Conservation (phyloP, 768 basidiomycete species). For the Coprinopsis cinerea region DNA sequence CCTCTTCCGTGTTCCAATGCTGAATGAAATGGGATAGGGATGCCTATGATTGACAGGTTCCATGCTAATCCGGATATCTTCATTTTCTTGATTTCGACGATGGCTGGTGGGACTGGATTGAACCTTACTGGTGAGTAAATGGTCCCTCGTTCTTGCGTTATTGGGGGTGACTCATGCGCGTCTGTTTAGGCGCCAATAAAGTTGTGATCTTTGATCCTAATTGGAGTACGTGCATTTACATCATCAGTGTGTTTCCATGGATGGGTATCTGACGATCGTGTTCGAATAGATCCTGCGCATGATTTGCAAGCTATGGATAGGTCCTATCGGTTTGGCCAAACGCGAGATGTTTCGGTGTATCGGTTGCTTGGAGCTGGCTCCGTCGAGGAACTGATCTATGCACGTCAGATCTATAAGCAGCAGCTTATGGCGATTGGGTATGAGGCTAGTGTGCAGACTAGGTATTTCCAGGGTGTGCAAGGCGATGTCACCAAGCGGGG, state of each 20-base stretch:
- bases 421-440: slow-evolving; percentile 93
- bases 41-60: slow-evolving; percentile 83
- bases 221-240: slow-evolving; percentile 65
- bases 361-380: slow-evolving; percentile 83
- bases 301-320: slow-evolving; percentile 91
- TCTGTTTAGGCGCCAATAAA: slow-evolving; percentile 69
- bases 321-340: slow-evolving; percentile 82
- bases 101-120: slow-evolving; percentile 87
- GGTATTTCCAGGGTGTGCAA: slow-evolving; percentile 83
- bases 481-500: slow-evolving; percentile 70
- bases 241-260: not conserved
- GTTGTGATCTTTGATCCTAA: slow-evolving; percentile 94
- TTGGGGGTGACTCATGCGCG: not conserved
- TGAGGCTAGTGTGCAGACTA: slow-evolving; percentile 75
- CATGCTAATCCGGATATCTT: slow-evolving; percentile 68
- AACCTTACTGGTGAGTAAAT: slow-evolving; percentile 72
- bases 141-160: slow-evolving; percentile 2
- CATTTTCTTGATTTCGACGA: slow-evolving; percentile 83
- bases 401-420: slow-evolving; percentile 87
- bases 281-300: slow-evolving; percentile 81
- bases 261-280: not conserved
- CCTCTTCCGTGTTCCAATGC: not conserved
- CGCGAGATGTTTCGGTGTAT: slow-evolving; percentile 78
- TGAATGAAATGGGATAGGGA: slow-evolving; percentile 40
- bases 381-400: slow-evolving; percentile 83